Conservation (phyloP, 352 stramenopile genomes). For the Stramenopiles sp. region DNA sequence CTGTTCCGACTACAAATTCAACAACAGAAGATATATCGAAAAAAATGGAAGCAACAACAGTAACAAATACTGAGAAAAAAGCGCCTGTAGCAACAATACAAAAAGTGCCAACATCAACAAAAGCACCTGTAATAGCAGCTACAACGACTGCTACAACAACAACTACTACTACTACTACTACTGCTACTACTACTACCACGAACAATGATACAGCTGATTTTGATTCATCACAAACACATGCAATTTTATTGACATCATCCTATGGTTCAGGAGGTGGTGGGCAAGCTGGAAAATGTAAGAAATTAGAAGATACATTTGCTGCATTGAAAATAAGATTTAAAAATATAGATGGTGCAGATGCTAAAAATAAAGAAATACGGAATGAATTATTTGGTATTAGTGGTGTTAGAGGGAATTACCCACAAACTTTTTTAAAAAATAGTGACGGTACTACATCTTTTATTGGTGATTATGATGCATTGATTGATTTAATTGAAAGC, state of each 20-base stretch:
- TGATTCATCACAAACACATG: neutral
- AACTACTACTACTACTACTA: neutral
- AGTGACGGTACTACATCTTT: neutral
- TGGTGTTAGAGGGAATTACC: slow-evolving; percentile 51
- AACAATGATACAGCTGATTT: too few relatives aligned
- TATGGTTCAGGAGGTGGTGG: neutral
- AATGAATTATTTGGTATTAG: slow-evolving; percentile 49
- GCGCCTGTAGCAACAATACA: neutral
- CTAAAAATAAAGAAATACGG: slow-evolving; percentile 44
- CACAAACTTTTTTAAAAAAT: slow-evolving; percentile 46
- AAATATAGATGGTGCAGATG: slow-evolving; percentile 48
- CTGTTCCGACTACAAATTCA: neutral
- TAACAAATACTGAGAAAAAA: neutral
- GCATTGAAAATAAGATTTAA: slow-evolving; percentile 32
- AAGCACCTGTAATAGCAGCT: neutral
- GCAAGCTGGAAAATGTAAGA: neutral
- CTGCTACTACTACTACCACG: too few relatives aligned
- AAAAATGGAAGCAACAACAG: neutral
- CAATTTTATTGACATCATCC: neutral
- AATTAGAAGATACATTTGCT: neutral
- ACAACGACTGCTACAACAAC: neutral
- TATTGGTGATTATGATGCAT: neutral
- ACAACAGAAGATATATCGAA: neutral
- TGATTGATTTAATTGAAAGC: neutral
- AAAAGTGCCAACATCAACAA: neutral